Base-by-base conservation (phyloP, 2,329 filamentous ascomycete genomes). In the Orbilia quercus region DNA sequence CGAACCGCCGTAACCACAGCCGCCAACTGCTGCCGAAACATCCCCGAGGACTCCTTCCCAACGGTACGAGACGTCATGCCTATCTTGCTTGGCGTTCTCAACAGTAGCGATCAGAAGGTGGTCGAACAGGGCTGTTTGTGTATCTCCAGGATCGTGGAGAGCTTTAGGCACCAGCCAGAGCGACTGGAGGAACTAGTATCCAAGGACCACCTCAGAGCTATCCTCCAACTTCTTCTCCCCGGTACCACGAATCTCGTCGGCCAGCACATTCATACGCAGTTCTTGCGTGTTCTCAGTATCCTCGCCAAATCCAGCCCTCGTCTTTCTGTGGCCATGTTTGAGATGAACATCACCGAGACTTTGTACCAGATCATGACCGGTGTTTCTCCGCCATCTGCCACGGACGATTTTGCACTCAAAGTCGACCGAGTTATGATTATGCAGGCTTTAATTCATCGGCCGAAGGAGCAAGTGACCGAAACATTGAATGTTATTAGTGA, bases 401-500 rank as follows among this genome's bases (percentile, higher is more conserved):
- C 86, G 1, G 89, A 92, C 36, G 89, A 94, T 79, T 87, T 92
- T 66, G 90, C 89, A 28, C 90, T 87, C 38, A 96, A 96, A 81
- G 90, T 98, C 75, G 94, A 98, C 81, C 96, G 92, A 79, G 94
- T 98, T 63, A 87, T 99, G 48, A 95, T 99, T 78, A 99, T 99
- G 96, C 95, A 99, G 82, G 92, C 96, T 38, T 85, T 99, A 75
- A 96, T 99, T 58, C 95, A 98, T 79, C 89, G 94, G 42, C 95
- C 95, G 5, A 89, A 93, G 65, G 96, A 99, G 77, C 95, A 99
- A 81, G 91, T 99, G 16, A 95, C 94, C 77, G 95, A 99, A 83
- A 97, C 96, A 1, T 85, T 99, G 75, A 98, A 98, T 79, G 92
- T 99, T 75, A 92, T 99, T 75, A 97, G 95, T 82, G 95, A 99